phyloP scores from a whole-genome alignment of 768 basidiomycete species.

The Trametes punicea region DNA sequence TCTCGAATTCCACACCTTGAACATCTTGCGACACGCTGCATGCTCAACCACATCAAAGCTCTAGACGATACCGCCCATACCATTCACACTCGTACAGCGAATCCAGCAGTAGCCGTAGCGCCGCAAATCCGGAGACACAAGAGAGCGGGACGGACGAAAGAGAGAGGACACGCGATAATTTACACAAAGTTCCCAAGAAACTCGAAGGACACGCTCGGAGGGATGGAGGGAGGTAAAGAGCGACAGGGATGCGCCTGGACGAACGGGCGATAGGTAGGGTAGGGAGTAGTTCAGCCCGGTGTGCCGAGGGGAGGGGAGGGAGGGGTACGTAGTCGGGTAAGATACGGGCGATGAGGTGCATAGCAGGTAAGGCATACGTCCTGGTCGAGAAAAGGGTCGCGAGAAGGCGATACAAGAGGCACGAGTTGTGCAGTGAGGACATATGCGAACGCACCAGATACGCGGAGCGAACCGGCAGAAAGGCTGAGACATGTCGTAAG shows the following conservation, averaged over 20 bases:
- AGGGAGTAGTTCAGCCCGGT: not conserved
- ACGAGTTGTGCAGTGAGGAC: no score
- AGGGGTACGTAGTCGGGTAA: not conserved
- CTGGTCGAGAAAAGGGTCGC: no score
- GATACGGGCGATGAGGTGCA: not conserved
- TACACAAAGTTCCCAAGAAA: slow-evolving; percentile 6
- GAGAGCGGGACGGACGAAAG: not conserved
- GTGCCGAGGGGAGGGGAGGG: not conserved
- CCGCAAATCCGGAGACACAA: no score
- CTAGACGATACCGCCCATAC: no score
- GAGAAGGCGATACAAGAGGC: not conserved
- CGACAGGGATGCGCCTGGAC: not conserved
- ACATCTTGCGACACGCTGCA: no score
- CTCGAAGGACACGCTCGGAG: no score
- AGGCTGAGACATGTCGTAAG: slow-evolving; percentile 2
- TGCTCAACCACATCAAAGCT: no score
- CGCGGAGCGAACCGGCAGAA: not conserved
- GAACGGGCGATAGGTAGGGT: not conserved
- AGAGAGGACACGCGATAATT: not conserved
- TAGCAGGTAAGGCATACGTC: not conserved
- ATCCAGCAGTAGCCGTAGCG: no score
- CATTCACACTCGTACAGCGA: no score
- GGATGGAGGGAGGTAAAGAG: not conserved
- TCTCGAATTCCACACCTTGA: no score
- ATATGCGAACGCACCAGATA: no score